phyloP scores from a whole-genome alignment of 257 asterid species.

The Eucommia ulmoides region DNA sequence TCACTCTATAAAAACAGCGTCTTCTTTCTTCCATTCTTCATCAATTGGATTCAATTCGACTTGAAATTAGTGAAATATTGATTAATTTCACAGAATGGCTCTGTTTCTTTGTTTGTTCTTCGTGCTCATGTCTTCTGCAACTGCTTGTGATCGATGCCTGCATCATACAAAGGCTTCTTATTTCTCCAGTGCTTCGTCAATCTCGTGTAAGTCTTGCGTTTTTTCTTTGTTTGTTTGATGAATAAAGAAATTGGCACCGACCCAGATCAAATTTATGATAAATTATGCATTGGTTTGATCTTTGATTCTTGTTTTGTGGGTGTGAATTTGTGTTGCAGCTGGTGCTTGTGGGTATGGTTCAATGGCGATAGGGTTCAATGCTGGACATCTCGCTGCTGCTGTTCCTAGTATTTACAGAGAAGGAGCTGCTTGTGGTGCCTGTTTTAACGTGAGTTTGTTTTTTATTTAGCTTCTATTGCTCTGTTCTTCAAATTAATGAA shows the following conservation, averaged over 20 bases:
- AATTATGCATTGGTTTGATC: not conserved
- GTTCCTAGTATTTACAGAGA: slow-evolving; percentile 39
- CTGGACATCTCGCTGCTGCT: slow-evolving; percentile 64
- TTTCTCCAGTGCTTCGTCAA: slow-evolving; percentile 38
- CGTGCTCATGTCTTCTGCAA: slow-evolving; percentile 9
- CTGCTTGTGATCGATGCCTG: slow-evolving; percentile 63
- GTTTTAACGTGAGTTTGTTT: slow-evolving; percentile 42
- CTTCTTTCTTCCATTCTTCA: no score
- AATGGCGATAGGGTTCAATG: slow-evolving; percentile 40
- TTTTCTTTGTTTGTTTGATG: not conserved
- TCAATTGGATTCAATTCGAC: no score
- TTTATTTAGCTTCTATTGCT: not conserved
- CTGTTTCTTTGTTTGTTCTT: not conserved
- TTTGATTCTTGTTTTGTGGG: not conserved
- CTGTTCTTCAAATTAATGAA: no score
- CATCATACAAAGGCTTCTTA: slow-evolving; percentile 41
- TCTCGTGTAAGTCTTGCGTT: slow-evolving; percentile 29
- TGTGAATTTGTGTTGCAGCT: slow-evolving; percentile 22
- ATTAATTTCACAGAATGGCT: not conserved
- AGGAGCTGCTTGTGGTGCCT: slow-evolving; percentile 86
- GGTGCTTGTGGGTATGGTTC: slow-evolving; percentile 84
- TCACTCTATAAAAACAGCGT: no score
- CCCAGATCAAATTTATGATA: not conserved
- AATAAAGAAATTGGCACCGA: not conserved
- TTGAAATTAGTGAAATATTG: not conserved